Base-by-base conservation (phyloP, 2,329 filamentous ascomycete species). In the Colletotrichum shisoi region DNA sequence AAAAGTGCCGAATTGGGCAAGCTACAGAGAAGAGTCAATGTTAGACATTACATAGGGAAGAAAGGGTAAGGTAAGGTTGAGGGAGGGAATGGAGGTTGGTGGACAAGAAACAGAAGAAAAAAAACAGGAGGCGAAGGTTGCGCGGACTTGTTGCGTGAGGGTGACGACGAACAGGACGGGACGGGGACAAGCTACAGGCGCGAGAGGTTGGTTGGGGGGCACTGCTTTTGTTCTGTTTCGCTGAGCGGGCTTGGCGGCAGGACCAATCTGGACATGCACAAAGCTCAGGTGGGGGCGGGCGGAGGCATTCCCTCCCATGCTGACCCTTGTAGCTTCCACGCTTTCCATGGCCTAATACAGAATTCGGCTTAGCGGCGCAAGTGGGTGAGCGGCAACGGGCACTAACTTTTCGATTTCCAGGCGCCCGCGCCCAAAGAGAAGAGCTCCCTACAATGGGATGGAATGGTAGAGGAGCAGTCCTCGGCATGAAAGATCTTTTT, bases 361-460 rank as follows among this genome's bases (percentile, higher is more conserved):
- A 44, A 64, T 59, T 12, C 7, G 53, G 63, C 27, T 42, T 64
- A 67, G 64, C 61, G 61, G 64, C 61, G 45, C 42, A 52, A 57
- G 64, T 56, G 56, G 65, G 61, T 56, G 56, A 40, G 61, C 62
- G 49, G 65, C 61, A 68, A 68, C 65, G 65, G 65, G 65, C 65
- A 65, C 65, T 68, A 68, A 52, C 54, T 40, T 45, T 60, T 19
- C 19, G 4, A 7, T 57, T 65, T 54, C 54, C 61, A 54, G 54
- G 45, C 34, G 57, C 44, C 37, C 54, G 45, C 34, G 57, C 44
- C 37, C 54, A 44, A 44, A 45, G 62, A 52, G 45, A 42, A 19
- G 31, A 21, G n/a, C 31, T 34, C 8, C 31, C 31, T 44, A 62
- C 63, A 62, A 66, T 56, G 44, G 63, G 34, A 37, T 39, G 49